A percentile compares a stretch with the other conserved stretches of the same genome.
These are phyloP conservation scores for Penicillium odoratum DNA, from an alignment of 495 filamentous ascomycete species.

Conservation along the genomic window DNA sequence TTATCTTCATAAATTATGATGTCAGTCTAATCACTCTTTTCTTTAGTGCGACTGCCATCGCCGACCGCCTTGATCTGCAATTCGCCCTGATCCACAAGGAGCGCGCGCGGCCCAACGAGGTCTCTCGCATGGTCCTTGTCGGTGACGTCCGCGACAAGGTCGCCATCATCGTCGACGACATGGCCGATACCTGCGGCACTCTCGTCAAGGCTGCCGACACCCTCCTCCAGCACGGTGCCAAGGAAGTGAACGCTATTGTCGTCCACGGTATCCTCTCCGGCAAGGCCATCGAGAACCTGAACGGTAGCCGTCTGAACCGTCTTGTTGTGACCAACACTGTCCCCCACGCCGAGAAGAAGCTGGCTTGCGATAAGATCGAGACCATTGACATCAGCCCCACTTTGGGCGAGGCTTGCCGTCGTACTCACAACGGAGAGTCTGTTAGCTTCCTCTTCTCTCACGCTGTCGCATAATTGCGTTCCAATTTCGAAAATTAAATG, in stretches of 20 bases:
- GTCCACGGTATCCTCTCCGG: conserved; percentile 95
- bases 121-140: conserved; percentile 88
- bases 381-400: conserved; percentile 95
- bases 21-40: background rate
- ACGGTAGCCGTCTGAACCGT: conserved; percentile 71
- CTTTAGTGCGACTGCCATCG: conserved; percentile 83
- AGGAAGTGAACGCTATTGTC: conserved; percentile 88
- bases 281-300: conserved; percentile 86
- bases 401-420: conserved; percentile 64
- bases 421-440: conserved; percentile 94
- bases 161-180: conserved; percentile 78
- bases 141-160: conserved; percentile 62
- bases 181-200: conserved; percentile 93
- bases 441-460: conserved; percentile 95
- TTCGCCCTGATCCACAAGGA: conserved; percentile 99
- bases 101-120: conserved; percentile 90
- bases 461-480: conserved; percentile 50
- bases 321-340: conserved; percentile 98
- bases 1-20: background rate
- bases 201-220: conserved; percentile 91
- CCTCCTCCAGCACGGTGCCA: conserved; percentile 84
- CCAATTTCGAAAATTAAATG: conserved; percentile 3
- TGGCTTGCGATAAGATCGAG: conserved; percentile 71
- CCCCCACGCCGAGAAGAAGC: conserved; percentile 75
- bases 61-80: conserved; percentile 87